Base-by-base conservation (phyloP, 768 basidiomycete genomes). In the Cystofilobasidium bisporidii region DNA sequence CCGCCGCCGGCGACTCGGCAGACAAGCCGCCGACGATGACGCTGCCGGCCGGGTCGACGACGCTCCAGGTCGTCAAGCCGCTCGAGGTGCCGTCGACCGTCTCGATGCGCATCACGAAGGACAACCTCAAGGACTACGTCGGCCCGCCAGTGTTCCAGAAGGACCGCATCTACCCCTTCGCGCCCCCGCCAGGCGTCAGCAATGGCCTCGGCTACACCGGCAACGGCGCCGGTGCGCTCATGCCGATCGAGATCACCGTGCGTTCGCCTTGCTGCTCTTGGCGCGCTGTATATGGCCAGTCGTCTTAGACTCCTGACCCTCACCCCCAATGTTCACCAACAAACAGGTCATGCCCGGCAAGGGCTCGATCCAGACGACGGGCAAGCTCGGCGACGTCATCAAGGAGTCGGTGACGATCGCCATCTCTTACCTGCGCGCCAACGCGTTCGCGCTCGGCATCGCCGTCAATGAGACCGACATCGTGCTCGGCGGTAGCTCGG, bases 331-430 rank as follows among this genome's bases (percentile, higher is more conserved):
- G n/a, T n/a, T n/a, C n/a, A n/a, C n/a, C n/a, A n/a, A n/a, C n/a
- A n/a, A n/a, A n/a, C 75, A 92, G 91, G 86, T 86, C 61, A 98
- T 96, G 91, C 93, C 94, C 30, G 96, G 96, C 2, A 94, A 94
- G 76, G 94, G 94, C 17, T 82, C 82, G 20, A 81, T 99, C 2
- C 91, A 92, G 72, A 79, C 98, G 11, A 98, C 96, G 0, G 96
- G 96, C 45, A 98, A 98, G 78, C 86, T 99, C 5, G 94, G 94
- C 53, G 96, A 99, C 73, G 96, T 98, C 69, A 97, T 99, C 76
- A 83, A 90, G 43, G 96, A 98, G 79, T 90, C 88, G 70, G 92
- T 93, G 0, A 91, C 96, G 76, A 96, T 99, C 71, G 91, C 87
- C 5, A 78, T 98, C 69, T 88, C 87, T 74, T 98, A 89, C 87